Evolutionary conservation across 345 rosid species (phyloP).

Genomic region (Populus simonii): DNA sequence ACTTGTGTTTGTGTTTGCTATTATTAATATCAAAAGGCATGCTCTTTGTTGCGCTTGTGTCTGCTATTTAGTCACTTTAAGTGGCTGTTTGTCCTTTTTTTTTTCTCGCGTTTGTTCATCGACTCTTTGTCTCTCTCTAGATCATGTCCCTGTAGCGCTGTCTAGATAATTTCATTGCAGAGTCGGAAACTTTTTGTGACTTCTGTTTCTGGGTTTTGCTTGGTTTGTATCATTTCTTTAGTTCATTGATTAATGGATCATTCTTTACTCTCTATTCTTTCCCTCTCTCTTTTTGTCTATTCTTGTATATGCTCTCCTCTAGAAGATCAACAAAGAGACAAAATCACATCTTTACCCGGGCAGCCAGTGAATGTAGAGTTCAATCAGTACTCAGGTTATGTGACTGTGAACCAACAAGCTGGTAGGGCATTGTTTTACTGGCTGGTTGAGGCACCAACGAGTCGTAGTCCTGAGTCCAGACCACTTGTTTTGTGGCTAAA

Average conservation of each 20-base stretch:
- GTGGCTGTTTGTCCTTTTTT: neutral
- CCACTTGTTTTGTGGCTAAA: slow-evolving; percentile 91
- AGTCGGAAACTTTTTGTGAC: slow-evolving; percentile 9
- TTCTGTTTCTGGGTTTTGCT: slow-evolving; percentile 30
- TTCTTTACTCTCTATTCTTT: slow-evolving; percentile 11
- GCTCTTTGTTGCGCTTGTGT: neutral
- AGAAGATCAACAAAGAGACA: slow-evolving; percentile 55
- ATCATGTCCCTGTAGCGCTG: neutral
- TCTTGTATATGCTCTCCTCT: slow-evolving; percentile 25
- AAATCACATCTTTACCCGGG: slow-evolving; percentile 65
- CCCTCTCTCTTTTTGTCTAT: slow-evolving; percentile 22
- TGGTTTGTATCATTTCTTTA: slow-evolving; percentile 5
- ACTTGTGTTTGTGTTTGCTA: neutral
- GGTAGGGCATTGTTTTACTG: slow-evolving; percentile 93
- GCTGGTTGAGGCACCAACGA: slow-evolving; percentile 72
- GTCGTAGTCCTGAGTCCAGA: slow-evolving; percentile 54
- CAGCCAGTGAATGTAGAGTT: slow-evolving; percentile 65
- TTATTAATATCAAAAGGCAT: no score
- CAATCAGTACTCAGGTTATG: slow-evolving; percentile 81
- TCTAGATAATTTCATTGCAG: neutral
- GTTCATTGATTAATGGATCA: slow-evolving; percentile 34
- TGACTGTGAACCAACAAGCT: slow-evolving; percentile 71
- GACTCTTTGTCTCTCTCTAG: neutral
- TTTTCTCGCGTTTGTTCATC: neutral
- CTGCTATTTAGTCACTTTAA: neutral